Base-by-base conservation (phyloP, 768 basidiomycete species). In the Agaricus subrufescens region DNA sequence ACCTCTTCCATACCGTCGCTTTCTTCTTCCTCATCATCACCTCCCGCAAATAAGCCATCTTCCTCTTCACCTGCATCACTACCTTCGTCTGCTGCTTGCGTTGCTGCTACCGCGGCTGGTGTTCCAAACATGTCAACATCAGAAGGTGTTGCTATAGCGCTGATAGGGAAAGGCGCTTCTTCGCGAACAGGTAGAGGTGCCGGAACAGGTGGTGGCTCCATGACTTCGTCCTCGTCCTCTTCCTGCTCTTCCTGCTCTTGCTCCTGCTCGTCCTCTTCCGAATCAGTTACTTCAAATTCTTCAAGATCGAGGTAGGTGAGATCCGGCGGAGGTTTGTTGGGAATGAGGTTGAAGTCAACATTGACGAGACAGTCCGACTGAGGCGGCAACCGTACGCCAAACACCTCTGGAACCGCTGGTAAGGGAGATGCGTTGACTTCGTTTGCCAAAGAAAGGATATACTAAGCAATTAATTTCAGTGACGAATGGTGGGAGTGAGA, bases 1-100 rank as follows among this genome's bases (percentile, higher is more conserved):
- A 89, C 82, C 58, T 91, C 88, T 60, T 90, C 89, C 89, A 91
- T 91, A 2, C 76, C 85, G 54, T 91, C 91, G 58, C 87, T 89
- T 60, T 91, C 89, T 66, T 86, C 86, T 52, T 85, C 85, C 39
- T 86, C 85, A 12, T 86, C 85, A 30, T 84, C 85, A 26, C 85
- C 90, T 29, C 84, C 88, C 3, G 82, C 87, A 65, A 91, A 91
- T 46, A 92, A 69, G 14, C 84, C 86, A 49, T 90, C 90, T 38
- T 86, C 88, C 45, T 90, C 89, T 59, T 91, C 86, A 5, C 73
- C 84, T 12, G 69, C 82, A 23, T 85, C 89, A 58, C 87, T 89
- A n/a, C 79, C 86, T 57, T 84, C 85, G 34, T 89, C 87, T 52
- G 27, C 46, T 40, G 37, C 58, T 39, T 58, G 58, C n/a, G 48